Evolutionary conservation across 805 yeast species (phyloP), one percentile per base, ranked within the genome.

Genomic region (Lipomyces oligophaga): DNA sequence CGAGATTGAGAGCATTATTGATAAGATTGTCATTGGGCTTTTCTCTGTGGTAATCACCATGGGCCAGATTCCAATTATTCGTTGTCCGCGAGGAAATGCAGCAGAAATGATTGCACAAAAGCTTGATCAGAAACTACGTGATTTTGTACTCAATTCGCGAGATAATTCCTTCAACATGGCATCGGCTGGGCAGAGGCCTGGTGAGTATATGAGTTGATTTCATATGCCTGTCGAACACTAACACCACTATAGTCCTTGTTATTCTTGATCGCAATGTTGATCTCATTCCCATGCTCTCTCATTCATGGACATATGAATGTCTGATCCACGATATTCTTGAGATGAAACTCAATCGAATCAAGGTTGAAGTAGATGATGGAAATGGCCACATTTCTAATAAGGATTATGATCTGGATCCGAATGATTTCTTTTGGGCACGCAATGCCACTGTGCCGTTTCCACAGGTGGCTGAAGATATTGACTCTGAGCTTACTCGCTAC

Each of bases 391-490:
- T 38, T 7, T 25, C 51, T 3, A 65, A 67, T 30, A 81, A 81
- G 56, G 75, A 78, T 52, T 84, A 83, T 64, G 98, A 93, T 63
- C 75, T 93, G 36, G 98, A 90, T 60, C 96, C 96, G 24, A 77
- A 78, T 47, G 99, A 93, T 69, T 85, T 85, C 63, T 93, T 93
- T 68, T 93, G 98, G 98, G 70, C 67, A 53, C 74, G 75, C 52
- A 89, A 93, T 67, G 74, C 95, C 10, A 83, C 83, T 41, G 69
- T 86, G 47, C 97, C 98, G 31, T 93, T 93, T 72, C 98, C 98
- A 1, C 97, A 90, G 63, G 97, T 94, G n/a, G 98, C 95, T 27
- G 98, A 93, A 65, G 86, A 86, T 66, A 94, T 95, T 18, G 97
- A 93, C 61, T 67, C 74, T 22, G 97, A 87, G 49, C 73, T 89